Conservation (phyloP, 306 rosid genomes). For the Parietaria judaica region DNA sequence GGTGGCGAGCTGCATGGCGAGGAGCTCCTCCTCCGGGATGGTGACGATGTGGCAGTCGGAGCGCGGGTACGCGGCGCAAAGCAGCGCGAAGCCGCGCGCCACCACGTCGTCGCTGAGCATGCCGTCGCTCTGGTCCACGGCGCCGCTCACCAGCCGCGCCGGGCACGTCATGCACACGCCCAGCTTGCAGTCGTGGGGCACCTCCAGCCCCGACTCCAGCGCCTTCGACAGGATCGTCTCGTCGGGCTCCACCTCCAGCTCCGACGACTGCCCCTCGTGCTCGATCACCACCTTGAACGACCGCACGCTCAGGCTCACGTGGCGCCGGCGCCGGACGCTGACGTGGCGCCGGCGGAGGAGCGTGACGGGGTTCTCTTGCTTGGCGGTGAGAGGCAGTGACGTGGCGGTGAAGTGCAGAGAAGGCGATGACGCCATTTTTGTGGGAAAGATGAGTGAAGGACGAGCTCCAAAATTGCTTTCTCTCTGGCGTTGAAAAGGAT, state of each 20-base stretch:
- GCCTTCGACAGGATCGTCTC: conserved; percentile 60
- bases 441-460: conserved; percentile 7
- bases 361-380: conserved; percentile 32
- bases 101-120: conserved; percentile 99
- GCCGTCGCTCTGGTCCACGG: conserved; percentile 90
- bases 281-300: conserved; percentile 78
- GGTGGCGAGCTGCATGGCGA: conserved; percentile 80
- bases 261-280: conserved; percentile 50
- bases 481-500: conserved; percentile 8
- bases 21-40: conserved; percentile 81
- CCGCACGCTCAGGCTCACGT: conserved; percentile 22
- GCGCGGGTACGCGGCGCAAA: conserved; percentile 65
- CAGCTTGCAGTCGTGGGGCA: conserved; percentile 94
- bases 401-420: conserved; percentile 35
- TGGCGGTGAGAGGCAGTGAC: conserved; percentile 31
- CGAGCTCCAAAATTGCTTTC: not conserved
- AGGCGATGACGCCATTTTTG: conserved; percentile 46
- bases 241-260: conserved; percentile 50
- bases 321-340: conserved; percentile 15
- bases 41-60: conserved; percentile 71
- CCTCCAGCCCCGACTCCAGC: conserved; percentile 55
- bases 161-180: conserved; percentile 99
- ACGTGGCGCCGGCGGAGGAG: conserved; percentile 7
- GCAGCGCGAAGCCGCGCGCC: conserved; percentile 69
- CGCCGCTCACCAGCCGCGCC: conserved; percentile 65